phyloP scores from a whole-genome alignment of 495 filamentous ascomycete species.

The Penicillium bialowiezense region DNA sequence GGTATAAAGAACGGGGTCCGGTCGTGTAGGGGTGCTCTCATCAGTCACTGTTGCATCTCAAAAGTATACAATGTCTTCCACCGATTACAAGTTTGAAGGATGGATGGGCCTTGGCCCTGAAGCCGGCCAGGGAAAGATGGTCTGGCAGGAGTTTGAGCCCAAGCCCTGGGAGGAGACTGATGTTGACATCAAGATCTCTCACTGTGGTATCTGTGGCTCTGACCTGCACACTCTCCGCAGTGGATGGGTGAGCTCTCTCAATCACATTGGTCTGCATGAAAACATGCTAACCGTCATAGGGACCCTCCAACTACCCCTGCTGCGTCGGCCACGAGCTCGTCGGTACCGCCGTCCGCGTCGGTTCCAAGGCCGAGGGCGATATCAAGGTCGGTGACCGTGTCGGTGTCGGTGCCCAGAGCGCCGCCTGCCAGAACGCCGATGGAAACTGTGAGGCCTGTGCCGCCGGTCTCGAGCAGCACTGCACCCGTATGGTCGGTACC shows the following conservation, averaged over 20 bases:
- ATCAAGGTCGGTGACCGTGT: slow-evolving; percentile 83
- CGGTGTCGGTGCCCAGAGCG: slow-evolving; percentile 80
- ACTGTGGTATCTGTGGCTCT: slow-evolving; percentile 40
- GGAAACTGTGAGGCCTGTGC: slow-evolving; percentile 68
- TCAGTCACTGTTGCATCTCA: neutral
- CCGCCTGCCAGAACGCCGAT: slow-evolving; percentile 58
- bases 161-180: slow-evolving; percentile 77
- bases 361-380: slow-evolving; percentile 53
- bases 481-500: slow-evolving; percentile 53
- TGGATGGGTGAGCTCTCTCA: slow-evolving; percentile 59
- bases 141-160: slow-evolving; percentile 70
- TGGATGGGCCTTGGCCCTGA: slow-evolving; percentile 65
- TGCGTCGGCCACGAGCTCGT: slow-evolving; percentile 85
- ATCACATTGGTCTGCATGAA: neutral
- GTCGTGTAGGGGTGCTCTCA: neutral
- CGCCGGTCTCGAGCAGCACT: slow-evolving; percentile 63
- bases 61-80: slow-evolving; percentile 10
- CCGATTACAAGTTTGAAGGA: slow-evolving; percentile 67
- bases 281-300: slow-evolving; percentile 14
- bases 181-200: slow-evolving; percentile 45
- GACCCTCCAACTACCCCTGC: slow-evolving; percentile 64
- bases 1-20: slow-evolving; percentile 7
- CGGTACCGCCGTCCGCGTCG: slow-evolving; percentile 72
- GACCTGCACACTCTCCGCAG: slow-evolving; percentile 73
- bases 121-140: slow-evolving; percentile 65